These are phyloP conservation scores for Pyrrhoderma lamaoense DNA, from an alignment of 1,284 basidiomycete species.

Conservation along the genomic window DNA sequence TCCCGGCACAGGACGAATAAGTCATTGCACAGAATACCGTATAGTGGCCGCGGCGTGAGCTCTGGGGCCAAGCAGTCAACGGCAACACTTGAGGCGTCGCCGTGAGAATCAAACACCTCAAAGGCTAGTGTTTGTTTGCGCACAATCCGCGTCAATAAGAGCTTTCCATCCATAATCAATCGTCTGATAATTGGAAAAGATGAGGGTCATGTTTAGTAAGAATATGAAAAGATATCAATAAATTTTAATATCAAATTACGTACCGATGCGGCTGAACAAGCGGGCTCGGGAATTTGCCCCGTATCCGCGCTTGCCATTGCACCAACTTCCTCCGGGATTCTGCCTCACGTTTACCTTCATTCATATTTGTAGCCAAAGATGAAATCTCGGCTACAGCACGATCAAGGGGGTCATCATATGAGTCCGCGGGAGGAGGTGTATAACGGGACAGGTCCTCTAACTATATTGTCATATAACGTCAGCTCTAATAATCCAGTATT, in stretches of 20 bases:
- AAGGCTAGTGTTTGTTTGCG: conserved; percentile 83
- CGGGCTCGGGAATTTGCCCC: conserved; percentile 88
- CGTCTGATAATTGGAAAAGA: conserved; percentile 42
- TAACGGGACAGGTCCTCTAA: conserved; percentile 78
- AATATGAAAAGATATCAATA: not conserved
- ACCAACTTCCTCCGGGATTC: conserved; percentile 86
- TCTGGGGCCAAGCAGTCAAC: conserved; percentile 86
- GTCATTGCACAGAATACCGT: conserved; percentile 87
- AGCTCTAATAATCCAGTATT: conserved; percentile 2
- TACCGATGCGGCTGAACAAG: conserved; percentile 95
- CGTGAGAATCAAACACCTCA: conserved; percentile 71
- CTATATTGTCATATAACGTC: conserved; percentile 33
- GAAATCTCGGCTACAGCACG: conserved; percentile 82
- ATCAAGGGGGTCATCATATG: conserved; percentile 77
- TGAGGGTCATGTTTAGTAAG: not conserved
- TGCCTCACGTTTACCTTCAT: conserved; percentile 91
- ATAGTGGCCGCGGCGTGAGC: conserved; percentile 62
- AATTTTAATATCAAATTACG: conserved; percentile 22
- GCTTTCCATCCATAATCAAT: conserved; percentile 80
- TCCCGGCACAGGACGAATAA: conserved; percentile 84
- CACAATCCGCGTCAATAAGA: conserved; percentile 82
- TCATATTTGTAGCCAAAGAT: conserved; percentile 86
- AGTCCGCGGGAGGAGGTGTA: conserved; percentile 67
- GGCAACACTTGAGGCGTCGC: conserved; percentile 73
- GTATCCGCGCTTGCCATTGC: conserved; percentile 88